phyloP scores from a whole-genome alignment of 495 filamentous ascomycete species.

The Lasiosphaeria ovina region DNA sequence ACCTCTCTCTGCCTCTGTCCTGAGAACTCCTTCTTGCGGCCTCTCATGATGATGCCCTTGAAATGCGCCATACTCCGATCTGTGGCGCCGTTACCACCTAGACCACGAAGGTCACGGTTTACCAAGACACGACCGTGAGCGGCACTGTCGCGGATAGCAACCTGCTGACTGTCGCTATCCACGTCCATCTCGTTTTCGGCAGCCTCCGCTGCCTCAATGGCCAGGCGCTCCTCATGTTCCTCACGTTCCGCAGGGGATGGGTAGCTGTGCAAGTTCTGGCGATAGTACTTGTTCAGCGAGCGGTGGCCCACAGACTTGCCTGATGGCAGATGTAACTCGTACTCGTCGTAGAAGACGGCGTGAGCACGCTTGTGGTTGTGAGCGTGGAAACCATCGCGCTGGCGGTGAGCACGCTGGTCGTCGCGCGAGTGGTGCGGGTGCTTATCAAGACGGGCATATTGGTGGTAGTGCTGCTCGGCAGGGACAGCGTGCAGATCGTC shows the following conservation, averaged over 20 bases:
- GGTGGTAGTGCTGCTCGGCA: conserved; percentile 59
- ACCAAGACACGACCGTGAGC: conserved; percentile 25
- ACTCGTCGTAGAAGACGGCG: conserved; percentile 83
- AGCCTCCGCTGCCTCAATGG: conserved; percentile 45
- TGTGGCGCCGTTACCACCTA: conserved; percentile 19
- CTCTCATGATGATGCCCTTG: conserved; percentile 23
- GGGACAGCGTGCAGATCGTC: conserved; percentile 71
- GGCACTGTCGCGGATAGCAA: conserved; percentile 4
- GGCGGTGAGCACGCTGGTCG: conserved; percentile 63
- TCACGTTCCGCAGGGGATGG: conserved; percentile 67
- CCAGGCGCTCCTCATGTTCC: conserved; percentile 43
- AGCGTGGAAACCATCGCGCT: conserved; percentile 69
- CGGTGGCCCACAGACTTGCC: conserved; percentile 90
- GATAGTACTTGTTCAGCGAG: conserved; percentile 79
- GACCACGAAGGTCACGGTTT: conserved; percentile 25
- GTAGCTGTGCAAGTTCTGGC: conserved; percentile 86
- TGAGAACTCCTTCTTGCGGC: conserved; percentile 26
- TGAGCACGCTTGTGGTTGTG: conserved; percentile 62
- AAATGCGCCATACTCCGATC: conserved; percentile 17
- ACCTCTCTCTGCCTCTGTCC: conserved; percentile 20
- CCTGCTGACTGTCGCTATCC: conserved; percentile 21
- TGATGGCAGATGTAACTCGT: conserved; percentile 89
- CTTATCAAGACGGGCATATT: conserved; percentile 57
- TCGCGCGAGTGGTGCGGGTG: conserved; percentile 65
- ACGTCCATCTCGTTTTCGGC: conserved; percentile 29